phyloP scores from a whole-genome alignment of 805 yeast species.

The Hanseniaspora clermontiae region DNA sequence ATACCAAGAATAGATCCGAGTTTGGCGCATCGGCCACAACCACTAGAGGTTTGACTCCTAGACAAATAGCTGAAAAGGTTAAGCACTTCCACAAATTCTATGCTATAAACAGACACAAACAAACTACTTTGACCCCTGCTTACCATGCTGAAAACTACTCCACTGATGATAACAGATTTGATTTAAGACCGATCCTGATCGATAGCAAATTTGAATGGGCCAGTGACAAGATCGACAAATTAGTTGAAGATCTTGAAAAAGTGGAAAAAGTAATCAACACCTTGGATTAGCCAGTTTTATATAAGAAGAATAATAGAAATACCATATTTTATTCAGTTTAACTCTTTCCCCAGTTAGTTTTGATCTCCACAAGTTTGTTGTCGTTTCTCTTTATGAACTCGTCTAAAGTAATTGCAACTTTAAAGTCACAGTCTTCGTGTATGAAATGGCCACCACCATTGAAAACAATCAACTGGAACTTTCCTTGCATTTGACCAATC shows the following conservation, averaged over 20 bases:
- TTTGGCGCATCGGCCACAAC: not conserved
- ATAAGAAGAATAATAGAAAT: not conserved
- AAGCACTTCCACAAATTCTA: constrained; percentile 85
- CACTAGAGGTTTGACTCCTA: constrained; percentile 66
- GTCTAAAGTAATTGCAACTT: constrained; percentile 43
- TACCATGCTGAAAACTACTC: constrained; percentile 97
- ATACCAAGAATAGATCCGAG: not conserved
- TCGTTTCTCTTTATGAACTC: constrained; percentile 37
- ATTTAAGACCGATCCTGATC: constrained; percentile 87
- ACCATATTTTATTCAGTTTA: not conserved
- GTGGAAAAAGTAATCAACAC: constrained; percentile 24
- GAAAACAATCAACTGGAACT: constrained; percentile 76
- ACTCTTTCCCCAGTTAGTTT: constrained; percentile 31
- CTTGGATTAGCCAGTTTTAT: not conserved
- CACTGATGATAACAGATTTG: constrained; percentile 95
- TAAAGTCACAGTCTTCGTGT: constrained; percentile 80
- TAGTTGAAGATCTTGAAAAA: constrained; percentile 42
- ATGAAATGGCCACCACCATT: constrained; percentile 79
- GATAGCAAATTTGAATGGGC: constrained; percentile 87
- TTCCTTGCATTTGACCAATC: constrained; percentile 97
- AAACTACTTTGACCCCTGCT: constrained; percentile 93
- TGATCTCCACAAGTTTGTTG: constrained; percentile 25
- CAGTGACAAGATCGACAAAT: constrained; percentile 69
- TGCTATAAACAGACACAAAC: constrained; percentile 91
- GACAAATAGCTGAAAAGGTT: constrained; percentile 81